Base-by-base conservation (phyloP, 2,329 filamentous ascomycete species). In the Gaeumannomyces tritici region DNA sequence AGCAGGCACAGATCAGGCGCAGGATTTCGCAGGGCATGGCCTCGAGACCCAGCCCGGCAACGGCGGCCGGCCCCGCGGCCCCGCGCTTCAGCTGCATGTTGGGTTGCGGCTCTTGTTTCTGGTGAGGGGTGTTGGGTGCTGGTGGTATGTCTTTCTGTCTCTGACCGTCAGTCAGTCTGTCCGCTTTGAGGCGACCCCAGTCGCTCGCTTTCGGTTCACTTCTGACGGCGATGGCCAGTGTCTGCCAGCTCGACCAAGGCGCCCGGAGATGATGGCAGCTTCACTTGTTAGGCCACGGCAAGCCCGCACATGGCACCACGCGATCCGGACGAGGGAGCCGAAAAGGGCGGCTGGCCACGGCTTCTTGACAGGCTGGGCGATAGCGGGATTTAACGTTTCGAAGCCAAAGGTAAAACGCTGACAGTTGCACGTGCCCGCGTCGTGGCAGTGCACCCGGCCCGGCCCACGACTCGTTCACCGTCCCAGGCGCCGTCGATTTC, bases 1-100 rank as follows among this genome's bases (percentile, higher is more conserved):
- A 55, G 47, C 27, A 61, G 47, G 42, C 51, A 21, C 28, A 54
- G 59, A 61, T 55, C 18, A 55, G 35, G 15, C 59, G 28, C 11
- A 61, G 47, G 51, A 61, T 61, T 51, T 61, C 59, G 51, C 27
- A 55, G 27, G 59, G 59, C 42, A 61, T 55, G 24, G 59, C 51
- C 26, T 61, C 59, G 47, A 61, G 59, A 51, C 54, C 28, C 28
- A 59, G 35, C n/a, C 57, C 27, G 4, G 42, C 42, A 51, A 51
- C 42, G 42, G 42, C 42, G 18, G 42, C 42, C 42, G 42, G n/a
- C 57, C 29, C 57, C 31, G 57, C 31, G 31, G 57, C 57, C 57
- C 57, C 57, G 31, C 15, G 57, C 57, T 59, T 15, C 57, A 42
- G 42, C 42, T 51, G 21, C 42, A 51, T 51, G 42, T 21, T 51